phyloP scores from a whole-genome alignment of 148 eudicot genomes.

The Cornus controversa region DNA sequence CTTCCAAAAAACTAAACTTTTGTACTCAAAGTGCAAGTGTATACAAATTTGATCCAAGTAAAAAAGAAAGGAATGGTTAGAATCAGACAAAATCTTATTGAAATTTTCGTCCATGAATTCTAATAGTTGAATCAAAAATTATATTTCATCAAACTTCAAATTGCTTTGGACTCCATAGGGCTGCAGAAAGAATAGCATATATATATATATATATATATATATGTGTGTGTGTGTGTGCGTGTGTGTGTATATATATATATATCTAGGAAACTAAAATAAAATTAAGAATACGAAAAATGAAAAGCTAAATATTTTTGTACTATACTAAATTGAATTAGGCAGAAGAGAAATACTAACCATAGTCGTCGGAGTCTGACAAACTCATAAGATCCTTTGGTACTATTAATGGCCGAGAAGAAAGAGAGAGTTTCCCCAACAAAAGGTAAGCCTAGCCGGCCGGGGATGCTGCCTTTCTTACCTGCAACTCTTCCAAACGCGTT shows the following conservation, averaged over 20 bases:
- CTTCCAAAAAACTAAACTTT: not conserved
- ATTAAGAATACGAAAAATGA: too few relatives aligned
- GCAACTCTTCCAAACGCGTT: not conserved
- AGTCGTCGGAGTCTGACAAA: slow-evolving; percentile 23
- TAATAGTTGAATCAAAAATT: not conserved
- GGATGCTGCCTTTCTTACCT: slow-evolving; percentile 12
- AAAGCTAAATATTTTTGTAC: too few relatives aligned
- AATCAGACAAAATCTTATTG: not conserved
- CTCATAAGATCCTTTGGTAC: slow-evolving; percentile 34
- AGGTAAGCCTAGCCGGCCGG: slow-evolving; percentile 32
- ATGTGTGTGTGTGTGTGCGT: too few relatives aligned
- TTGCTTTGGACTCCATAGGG: too few relatives aligned
- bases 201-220: too few relatives aligned
- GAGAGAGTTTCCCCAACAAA: slow-evolving; percentile 34
- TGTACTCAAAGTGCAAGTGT: not conserved
- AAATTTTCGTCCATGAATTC: not conserved
- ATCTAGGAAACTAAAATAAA: not conserved
- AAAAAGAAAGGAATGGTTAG: not conserved
- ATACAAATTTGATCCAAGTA: not conserved
- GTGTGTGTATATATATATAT: too few relatives aligned
- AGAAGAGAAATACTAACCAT: slow-evolving; percentile 15
- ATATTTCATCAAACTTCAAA: too few relatives aligned
- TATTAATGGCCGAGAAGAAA: slow-evolving; percentile 28
- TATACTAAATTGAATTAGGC: not conserved
- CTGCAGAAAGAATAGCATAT: not conserved